Percentiles rank a stretch among this genome's conserved stretches.
Evolutionary conservation across 306 rosid species (phyloP).

Genomic region (Fragaria ananassa): DNA sequence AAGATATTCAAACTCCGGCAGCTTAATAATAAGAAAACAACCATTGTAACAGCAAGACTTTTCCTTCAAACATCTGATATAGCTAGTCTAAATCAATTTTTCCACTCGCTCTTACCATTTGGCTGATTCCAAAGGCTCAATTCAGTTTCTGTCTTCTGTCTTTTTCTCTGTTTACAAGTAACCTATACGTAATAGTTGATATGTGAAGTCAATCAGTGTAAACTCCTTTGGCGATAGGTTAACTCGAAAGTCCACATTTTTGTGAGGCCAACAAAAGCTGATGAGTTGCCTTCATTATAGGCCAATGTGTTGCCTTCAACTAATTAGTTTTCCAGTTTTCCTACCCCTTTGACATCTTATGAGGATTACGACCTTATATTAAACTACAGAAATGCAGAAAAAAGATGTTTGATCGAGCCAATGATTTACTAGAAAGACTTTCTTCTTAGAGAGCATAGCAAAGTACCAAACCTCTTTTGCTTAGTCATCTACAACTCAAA

Average conservation of each 20-base stretch:
- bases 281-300: background rate
- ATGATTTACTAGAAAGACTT: background rate
- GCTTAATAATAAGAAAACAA: background rate
- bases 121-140: background rate
- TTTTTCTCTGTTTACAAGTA: background rate
- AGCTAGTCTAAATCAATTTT: background rate
- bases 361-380: background rate
- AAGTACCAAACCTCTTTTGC: background rate
- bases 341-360: background rate
- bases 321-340: background rate
- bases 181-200: background rate
- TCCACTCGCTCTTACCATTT: background rate
- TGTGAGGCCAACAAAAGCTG: background rate
- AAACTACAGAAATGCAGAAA: conserved; percentile 6
- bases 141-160: background rate
- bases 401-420: background rate
- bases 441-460: background rate
- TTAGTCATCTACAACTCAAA: background rate
- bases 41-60: background rate
- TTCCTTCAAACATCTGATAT: background rate
- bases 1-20: background rate
- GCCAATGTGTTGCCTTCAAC: conserved; percentile 1
- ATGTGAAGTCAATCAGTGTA: background rate
- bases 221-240: background rate
- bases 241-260: conserved; percentile 4